These are phyloP conservation scores for Sporothrix variecibatus DNA, from an alignment of 2,329 filamentous ascomycete genomes.

Conservation along the genomic window DNA sequence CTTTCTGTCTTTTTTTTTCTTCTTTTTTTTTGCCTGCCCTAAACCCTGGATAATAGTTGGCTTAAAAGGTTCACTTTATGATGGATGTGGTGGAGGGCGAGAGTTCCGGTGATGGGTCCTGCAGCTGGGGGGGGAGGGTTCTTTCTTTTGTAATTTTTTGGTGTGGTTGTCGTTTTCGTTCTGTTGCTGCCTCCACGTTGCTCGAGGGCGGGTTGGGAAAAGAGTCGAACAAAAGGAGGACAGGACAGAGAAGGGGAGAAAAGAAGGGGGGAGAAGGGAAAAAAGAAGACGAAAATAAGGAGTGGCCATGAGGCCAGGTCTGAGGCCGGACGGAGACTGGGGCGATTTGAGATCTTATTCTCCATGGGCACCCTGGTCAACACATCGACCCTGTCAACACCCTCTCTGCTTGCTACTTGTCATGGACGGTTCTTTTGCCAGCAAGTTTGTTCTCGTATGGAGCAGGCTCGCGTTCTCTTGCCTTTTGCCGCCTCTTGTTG, in stretches of 20 bases:
- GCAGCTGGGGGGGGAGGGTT: slow-evolving; percentile 23
- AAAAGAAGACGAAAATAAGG: neutral
- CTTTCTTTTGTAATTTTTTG: slow-evolving; percentile 3
- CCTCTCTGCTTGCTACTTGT: neutral
- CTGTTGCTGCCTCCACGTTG: neutral
- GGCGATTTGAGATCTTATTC: slow-evolving; percentile 12
- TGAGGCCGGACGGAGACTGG: neutral
- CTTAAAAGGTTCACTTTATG: neutral
- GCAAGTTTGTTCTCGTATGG: neutral
- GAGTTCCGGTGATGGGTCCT: slow-evolving; percentile 28
- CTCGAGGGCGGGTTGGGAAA: too few relatives aligned
- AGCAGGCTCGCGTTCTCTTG: neutral
- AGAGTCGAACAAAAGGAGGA: too few relatives aligned
- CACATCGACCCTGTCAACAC: slow-evolving; percentile 17
- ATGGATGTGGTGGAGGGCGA: neutral
- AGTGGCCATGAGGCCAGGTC: neutral
- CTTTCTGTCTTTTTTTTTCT: neutral
- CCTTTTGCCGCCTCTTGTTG: neutral
- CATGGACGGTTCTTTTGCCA: slow-evolving; percentile 2
- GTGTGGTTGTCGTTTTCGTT: neutral
- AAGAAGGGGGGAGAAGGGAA: neutral
- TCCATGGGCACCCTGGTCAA: slow-evolving; percentile 8
- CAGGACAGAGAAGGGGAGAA: too few relatives aligned
- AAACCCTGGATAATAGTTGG: neutral
- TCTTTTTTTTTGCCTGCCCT: slow-evolving; percentile 1